A percentile compares a stretch with the other conserved stretches of the same genome.
phyloP scores from a whole-genome alignment of 768 basidiomycete genomes.

The Mycena maculata region DNA sequence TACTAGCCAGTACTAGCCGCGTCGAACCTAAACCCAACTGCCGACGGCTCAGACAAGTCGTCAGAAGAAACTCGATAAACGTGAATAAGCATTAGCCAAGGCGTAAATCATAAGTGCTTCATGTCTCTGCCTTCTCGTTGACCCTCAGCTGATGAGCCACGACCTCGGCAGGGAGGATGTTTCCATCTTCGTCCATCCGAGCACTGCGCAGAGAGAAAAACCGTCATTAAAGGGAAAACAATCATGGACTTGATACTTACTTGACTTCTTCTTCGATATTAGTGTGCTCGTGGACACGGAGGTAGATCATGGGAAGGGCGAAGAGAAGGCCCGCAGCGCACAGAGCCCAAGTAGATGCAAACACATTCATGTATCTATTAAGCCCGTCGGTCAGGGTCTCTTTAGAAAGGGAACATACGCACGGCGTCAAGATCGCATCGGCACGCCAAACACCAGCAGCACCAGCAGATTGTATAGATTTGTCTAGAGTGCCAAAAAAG shows the following conservation, averaged over 20 bases:
- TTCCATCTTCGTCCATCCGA: conserved; percentile 57
- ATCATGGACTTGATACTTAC: conserved; percentile 50
- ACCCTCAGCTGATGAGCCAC: neutral
- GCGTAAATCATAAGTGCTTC: conserved; percentile 10
- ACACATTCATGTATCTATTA: conserved; percentile 66
- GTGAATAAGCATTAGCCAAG: neutral
- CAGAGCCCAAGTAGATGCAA: conserved; percentile 66
- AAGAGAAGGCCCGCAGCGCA: conserved; percentile 61
- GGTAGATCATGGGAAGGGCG: conserved; percentile 66
- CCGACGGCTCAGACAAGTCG: too few species aligned
- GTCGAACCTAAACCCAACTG: too few species aligned
- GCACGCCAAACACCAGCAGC: conserved; percentile 80
- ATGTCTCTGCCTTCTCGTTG: conserved; percentile 9
- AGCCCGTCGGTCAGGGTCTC: conserved; percentile 33
- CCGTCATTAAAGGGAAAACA: conserved; percentile 1
- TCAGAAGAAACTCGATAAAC: too few species aligned
- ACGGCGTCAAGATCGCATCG: conserved; percentile 73
- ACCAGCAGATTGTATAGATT: conserved; percentile 82
- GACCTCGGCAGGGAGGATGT: conserved; percentile 36
- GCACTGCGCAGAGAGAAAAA: conserved; percentile 43
- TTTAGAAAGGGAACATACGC: conserved; percentile 42
- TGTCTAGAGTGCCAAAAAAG: conserved; percentile 53
- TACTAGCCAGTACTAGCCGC: too few species aligned
- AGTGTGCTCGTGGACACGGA: conserved; percentile 62
- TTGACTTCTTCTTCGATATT: conserved; percentile 63